Evolutionary conservation across 2,329 filamentous ascomycete genomes (phyloP), one percentile per base, ranked within the genome.

Genomic region (Stachybotrys chartarum): DNA sequence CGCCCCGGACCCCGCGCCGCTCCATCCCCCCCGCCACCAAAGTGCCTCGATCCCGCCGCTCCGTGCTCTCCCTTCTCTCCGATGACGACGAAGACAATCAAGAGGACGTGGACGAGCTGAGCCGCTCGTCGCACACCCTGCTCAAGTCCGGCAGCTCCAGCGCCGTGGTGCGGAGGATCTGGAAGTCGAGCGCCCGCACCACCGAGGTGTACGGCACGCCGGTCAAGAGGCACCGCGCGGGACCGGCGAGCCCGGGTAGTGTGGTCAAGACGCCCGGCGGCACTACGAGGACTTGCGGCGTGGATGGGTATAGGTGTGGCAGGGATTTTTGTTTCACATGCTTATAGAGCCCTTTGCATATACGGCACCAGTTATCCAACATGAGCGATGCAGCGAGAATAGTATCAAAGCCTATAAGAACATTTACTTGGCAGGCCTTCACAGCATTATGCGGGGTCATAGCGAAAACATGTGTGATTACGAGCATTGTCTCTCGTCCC

Each of bases 241-340:
- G 24, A 39, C 53, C n/a, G 48, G 55, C n/a, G 51, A 52, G 50
- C 32, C 58, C 57, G 16, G 57, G 60, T 4, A 67, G 64, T 49
- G 59, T 70, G 35, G 62, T 74, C 5, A 70, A 70, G 59, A 82
- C 79, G 10, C 79, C 80, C 0, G 75, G 79, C 2, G 80, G 80
- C 1, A 75, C 76, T 14, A 60, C 73, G 60, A 71, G 78, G 53
- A 71, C 71, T 14, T 86, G 83, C 56, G 83, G 83, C 4, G 69
- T 79, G 59, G 75, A 77, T 59, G 82, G 79, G 12, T 85, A 79
- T 63, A 70, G 68, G 16, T 86, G 83, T 58, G 76, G 76, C 4
- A 72, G 78, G 54, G 77, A 81, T 57, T 85, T 85, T 68, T 86
- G 83, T 67, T 84, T 86, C 60, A 74, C 72, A 10, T 85, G 83